Evolutionary conservation across 2,329 filamentous ascomycete genomes (phyloP).

Genomic region (Ophiocordyceps camponoti-leonardi): DNA sequence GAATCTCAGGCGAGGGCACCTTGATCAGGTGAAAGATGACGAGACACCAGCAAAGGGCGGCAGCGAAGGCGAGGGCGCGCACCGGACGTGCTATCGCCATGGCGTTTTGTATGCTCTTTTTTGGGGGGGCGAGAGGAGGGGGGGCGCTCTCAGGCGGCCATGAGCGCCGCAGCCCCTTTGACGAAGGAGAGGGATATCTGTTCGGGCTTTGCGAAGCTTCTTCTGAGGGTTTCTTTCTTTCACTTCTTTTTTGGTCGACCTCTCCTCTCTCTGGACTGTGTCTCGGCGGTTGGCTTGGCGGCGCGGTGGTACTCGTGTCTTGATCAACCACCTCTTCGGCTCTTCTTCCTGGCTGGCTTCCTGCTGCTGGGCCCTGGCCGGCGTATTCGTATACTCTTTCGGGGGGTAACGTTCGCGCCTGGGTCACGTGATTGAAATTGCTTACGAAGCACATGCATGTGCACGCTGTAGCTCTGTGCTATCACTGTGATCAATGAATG

Average conservation of each 20-base stretch:
- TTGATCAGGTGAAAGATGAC: slow-evolving; percentile 61
- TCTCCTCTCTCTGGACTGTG: neutral
- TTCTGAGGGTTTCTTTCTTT: too few species aligned
- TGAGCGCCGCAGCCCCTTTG: neutral
- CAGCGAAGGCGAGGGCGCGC: slow-evolving; percentile 57
- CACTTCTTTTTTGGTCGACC: too few species aligned
- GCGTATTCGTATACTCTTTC: too few species aligned
- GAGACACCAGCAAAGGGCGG: slow-evolving; percentile 58
- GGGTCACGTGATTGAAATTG: too few species aligned
- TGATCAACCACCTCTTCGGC: neutral
- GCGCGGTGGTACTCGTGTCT: neutral
- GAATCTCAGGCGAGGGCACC: slow-evolving; percentile 26
- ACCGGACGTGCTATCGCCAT: slow-evolving; percentile 83
- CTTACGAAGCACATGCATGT: too few species aligned
- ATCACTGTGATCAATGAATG: too few species aligned
- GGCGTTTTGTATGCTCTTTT: slow-evolving; percentile 10
- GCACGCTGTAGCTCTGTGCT: too few species aligned
- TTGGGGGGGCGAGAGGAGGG: neutral
- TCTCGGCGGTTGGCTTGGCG: neutral
- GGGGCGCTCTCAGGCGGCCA: slow-evolving; percentile 1
- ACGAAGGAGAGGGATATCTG: neutral
- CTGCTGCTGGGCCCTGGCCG: too few species aligned
- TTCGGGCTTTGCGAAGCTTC: neutral
- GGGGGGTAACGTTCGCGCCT: too few species aligned
- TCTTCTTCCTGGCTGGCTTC: neutral